These are phyloP conservation scores for Acanthamoeba divionensis DNA, from an alignment of 208 protist species.

Conservation along the genomic window DNA sequence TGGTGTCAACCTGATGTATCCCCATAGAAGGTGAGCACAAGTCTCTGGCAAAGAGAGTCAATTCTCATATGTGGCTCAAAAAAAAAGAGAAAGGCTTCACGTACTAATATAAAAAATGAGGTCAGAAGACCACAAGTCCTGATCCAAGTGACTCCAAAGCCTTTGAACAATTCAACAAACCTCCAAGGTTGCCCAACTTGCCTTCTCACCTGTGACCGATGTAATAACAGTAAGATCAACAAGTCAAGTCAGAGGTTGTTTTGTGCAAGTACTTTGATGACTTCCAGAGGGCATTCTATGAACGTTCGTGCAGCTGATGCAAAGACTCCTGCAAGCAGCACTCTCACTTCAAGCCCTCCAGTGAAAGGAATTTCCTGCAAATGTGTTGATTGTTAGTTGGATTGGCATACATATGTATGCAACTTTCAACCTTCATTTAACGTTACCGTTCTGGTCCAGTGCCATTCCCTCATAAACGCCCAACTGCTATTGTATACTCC, in stretches of 20 bases:
- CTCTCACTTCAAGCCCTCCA: slow-evolving; percentile 22
- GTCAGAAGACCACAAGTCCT: slow-evolving; percentile 52
- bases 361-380: slow-evolving; percentile 17
- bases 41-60: neutral
- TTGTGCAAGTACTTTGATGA: slow-evolving; percentile 41
- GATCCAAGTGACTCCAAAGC: slow-evolving; percentile 56
- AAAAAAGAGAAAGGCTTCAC: neutral
- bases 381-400: neutral
- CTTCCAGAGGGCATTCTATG: slow-evolving; percentile 37
- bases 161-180: slow-evolving; percentile 20
- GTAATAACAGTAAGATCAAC: neutral
- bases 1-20: slow-evolving; percentile 35
- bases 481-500: slow-evolving; percentile 55
- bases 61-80: too few relatives aligned
- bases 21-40: neutral
- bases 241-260: neutral
- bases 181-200: slow-evolving; percentile 50
- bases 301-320: slow-evolving; percentile 40
- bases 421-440: neutral
- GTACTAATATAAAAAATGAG: slow-evolving; percentile 55
- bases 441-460: neutral
- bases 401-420: neutral
- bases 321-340: neutral
- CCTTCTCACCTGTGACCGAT: neutral
- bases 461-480: slow-evolving; percentile 6